Evolutionary conservation across 768 basidiomycete genomes (phyloP).

Genomic region (Suillus placidus): DNA sequence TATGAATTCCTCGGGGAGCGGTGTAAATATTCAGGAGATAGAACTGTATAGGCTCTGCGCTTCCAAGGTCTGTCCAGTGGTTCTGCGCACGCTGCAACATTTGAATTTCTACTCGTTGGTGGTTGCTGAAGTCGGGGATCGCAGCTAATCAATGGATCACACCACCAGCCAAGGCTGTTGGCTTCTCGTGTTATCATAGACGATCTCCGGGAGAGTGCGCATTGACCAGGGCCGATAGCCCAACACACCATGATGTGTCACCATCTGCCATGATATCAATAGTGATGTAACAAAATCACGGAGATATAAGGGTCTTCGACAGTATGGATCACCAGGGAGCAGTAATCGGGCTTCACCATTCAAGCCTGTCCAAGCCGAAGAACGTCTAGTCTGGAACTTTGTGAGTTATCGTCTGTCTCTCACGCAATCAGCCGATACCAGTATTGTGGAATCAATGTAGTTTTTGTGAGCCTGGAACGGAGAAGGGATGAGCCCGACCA

Average conservation of each 20-base stretch:
- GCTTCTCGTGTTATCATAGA: conserved; percentile 16
- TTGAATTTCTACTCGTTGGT: not conserved
- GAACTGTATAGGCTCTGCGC: not conserved
- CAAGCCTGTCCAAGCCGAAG: not conserved
- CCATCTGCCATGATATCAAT: not conserved
- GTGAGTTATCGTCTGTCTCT: not conserved
- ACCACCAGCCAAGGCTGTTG: not conserved
- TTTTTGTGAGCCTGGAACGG: not conserved
- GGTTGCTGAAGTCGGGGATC: not conserved
- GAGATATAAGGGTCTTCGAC: not conserved
- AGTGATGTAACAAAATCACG: not conserved
- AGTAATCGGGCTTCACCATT: not conserved
- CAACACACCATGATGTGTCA: too few relatives aligned
- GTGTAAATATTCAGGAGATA: not conserved
- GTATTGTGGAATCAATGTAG: not conserved
- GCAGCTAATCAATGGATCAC: not conserved
- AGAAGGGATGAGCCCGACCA: not conserved
- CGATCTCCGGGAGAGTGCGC: conserved; percentile 4
- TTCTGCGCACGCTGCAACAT: not conserved
- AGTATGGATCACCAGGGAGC: not conserved
- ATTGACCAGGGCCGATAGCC: not conserved
- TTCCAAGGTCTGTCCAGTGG: not conserved
- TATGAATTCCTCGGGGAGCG: not conserved
- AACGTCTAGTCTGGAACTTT: not conserved
- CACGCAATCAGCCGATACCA: conserved; percentile 4